Evolutionary conservation across 2,329 filamentous ascomycete genomes (phyloP), one percentile per base, ranked within the genome.

Genomic region (Cercospora sojina): DNA sequence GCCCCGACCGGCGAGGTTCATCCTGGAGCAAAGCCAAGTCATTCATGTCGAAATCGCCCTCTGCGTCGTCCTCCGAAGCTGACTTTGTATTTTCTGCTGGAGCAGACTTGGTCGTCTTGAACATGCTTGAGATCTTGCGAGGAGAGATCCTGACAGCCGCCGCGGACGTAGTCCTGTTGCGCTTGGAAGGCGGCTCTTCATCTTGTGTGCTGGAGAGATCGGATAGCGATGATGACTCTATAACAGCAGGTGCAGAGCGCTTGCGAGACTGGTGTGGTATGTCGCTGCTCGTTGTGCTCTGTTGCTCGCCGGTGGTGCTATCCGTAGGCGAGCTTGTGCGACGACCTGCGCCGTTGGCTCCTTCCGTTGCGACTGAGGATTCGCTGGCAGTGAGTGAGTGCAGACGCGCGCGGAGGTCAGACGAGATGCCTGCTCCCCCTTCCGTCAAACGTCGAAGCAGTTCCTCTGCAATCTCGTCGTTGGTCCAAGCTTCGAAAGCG

Each of bases 1-100:
- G 91, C 70, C 95, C 93, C 49, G 95, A 99, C 77, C 95, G 91
- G 79, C 95, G 90, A 66, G 93, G 91, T 86, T 97, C 94, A 71
- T 90, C 88, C 90, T 63, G 49, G 20, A 57, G 51, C 8, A 43
- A 20, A 20, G 35, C 20, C 18, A 57, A 4, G 18, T 63, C 60
- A 29, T 9, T 18, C 9, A 53, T 3, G 29, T 35, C 27, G 53
- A 35, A 6, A 2, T 57, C 53, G 29, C 53, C n/a, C 18, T 35
- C 47, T 27, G 47, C 5, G 23, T 2, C 47, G 47, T 53, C 1
- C 13, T 53, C 23, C 20, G 27, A 57, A 32, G 12, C 12, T 8
- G 27, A 23, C 29, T 57, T 29, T 0, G 23, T 27, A 4, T 25
- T 29, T n/a, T 25, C 31, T 59, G 57, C 6, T 53, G 27, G 27